A percentile compares a stretch with the other conserved stretches of the same genome.
Conservation (phyloP, 2,329 filamentous ascomycete species). For the Fusarium irregulare region DNA sequence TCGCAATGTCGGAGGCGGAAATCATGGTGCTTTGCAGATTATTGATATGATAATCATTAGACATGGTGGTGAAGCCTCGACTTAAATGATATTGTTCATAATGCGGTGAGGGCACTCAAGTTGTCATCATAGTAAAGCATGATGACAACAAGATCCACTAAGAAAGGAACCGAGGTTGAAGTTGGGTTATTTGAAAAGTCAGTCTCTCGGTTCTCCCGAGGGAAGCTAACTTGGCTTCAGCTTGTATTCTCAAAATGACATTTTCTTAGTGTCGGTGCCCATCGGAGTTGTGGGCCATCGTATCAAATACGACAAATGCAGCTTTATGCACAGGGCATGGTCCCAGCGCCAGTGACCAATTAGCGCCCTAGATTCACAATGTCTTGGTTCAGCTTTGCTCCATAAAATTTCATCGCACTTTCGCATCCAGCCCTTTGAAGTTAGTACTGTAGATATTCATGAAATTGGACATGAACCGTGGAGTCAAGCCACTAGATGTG, state of each 20-base stretch:
- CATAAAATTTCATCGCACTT: too few relatives aligned
- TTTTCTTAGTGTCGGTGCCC: background rate
- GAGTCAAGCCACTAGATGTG: too few relatives aligned
- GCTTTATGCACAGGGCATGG: too few relatives aligned
- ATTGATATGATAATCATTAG: background rate
- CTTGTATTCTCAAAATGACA: background rate
- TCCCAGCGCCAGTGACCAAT: too few relatives aligned
- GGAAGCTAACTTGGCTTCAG: background rate
- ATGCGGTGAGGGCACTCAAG: background rate
- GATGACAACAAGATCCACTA: background rate
- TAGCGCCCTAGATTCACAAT: too few relatives aligned
- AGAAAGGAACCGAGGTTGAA: background rate
- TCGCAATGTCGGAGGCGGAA: background rate
- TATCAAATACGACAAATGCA: background rate
- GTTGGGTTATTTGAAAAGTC: background rate
- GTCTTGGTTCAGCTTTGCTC: too few relatives aligned
- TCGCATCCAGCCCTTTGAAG: too few relatives aligned
- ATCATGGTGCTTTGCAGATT: background rate
- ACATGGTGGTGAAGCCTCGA: background rate
- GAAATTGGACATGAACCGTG: too few relatives aligned
- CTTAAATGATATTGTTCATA: background rate
- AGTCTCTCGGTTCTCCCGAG: background rate
- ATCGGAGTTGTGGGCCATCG: background rate
- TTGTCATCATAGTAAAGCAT: background rate
- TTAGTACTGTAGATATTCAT: too few relatives aligned